Conservation (phyloP, 169 alveolate species). For the Ichthyophthirius multifiliis region DNA sequence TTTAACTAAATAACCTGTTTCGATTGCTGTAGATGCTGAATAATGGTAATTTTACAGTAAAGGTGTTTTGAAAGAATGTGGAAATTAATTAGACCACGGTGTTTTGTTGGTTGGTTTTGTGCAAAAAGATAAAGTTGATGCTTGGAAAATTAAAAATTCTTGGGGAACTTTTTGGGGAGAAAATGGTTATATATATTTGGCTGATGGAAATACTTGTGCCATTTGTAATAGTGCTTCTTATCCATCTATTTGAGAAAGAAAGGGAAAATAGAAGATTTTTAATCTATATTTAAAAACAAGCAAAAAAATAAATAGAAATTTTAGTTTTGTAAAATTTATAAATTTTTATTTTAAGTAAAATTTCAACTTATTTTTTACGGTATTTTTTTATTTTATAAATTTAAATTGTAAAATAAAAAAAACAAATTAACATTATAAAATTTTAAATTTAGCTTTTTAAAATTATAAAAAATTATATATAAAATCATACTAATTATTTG, state of each 20-base stretch:
- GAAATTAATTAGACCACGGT: slow-evolving; percentile 17
- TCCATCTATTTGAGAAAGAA: neutral
- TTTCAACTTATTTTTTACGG: too few species aligned
- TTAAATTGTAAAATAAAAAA: too few species aligned
- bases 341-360: too few species aligned
- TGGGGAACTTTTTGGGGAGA: slow-evolving; percentile 42
- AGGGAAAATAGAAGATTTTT: too few species aligned
- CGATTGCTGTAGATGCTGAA: slow-evolving; percentile 27
- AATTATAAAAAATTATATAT: too few species aligned
- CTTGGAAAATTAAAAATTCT: slow-evolving; percentile 28
- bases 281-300: too few species aligned
- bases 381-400: too few species aligned
- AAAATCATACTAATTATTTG: too few species aligned
- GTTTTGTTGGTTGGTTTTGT: neutral
- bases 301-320: too few species aligned
- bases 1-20: slow-evolving; percentile 9
- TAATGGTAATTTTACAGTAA: slow-evolving; percentile 16
- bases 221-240: slow-evolving; percentile 1
- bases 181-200: slow-evolving; percentile 47
- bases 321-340: too few species aligned
- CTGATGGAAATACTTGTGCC: slow-evolving; percentile 33
- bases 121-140: neutral
- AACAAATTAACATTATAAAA: too few species aligned
- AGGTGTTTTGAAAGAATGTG: neutral
- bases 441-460: too few species aligned